Evolutionary conservation across 805 yeast species (phyloP), one percentile per base, ranked within the genome.

Genomic region (Diddensiella caesifluorescens): DNA sequence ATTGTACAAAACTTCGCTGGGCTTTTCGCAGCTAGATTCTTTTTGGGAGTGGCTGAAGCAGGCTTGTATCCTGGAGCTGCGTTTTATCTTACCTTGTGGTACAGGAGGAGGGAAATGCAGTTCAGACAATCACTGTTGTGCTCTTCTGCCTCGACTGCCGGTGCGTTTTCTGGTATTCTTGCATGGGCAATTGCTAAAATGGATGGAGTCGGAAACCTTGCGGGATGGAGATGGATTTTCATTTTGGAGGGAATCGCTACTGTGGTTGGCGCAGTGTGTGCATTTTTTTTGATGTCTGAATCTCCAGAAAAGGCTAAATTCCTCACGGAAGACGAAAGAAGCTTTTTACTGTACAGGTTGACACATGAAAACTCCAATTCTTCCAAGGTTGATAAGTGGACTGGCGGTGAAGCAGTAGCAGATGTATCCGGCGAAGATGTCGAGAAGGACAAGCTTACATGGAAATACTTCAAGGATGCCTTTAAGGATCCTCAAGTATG

Each of bases 121-220:
- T 49, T 60, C 15, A 51, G 74, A 39, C 56, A 59, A 34, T 60
- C 70, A 4, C 46, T 68, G 18, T 66, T 68, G 48, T 63, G 61
- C 29, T 48, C 61, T 15, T 67, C 69, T 7, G 66, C 59, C 31
- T 56, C 53, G 35, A 50, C 60, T 41, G 69, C 60, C 22, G 70
- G 65, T 15, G 64, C 67, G 6, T 62, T 67, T 48, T 61, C 64
- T n/a, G 68, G 68, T 21, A 50, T 66, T 5, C 35, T 66, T 22
- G 69, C 70, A 6, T 60, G 49, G 45, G 69, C 59, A 9, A 57
- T 67, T 23, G 62, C 71, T 44, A 79, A 75, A 38, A 67, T 79
- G 56, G 68, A 74, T 46, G 58, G 63, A 42, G 59, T 62, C 34
- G 63, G 50, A 9, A 65, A 67, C 2, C 41, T 45, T 3, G 42